Evolutionary conservation across 2,329 filamentous ascomycete species (phyloP), one percentile per base, ranked within the genome.

Genomic region (Fusarium anthophilum): DNA sequence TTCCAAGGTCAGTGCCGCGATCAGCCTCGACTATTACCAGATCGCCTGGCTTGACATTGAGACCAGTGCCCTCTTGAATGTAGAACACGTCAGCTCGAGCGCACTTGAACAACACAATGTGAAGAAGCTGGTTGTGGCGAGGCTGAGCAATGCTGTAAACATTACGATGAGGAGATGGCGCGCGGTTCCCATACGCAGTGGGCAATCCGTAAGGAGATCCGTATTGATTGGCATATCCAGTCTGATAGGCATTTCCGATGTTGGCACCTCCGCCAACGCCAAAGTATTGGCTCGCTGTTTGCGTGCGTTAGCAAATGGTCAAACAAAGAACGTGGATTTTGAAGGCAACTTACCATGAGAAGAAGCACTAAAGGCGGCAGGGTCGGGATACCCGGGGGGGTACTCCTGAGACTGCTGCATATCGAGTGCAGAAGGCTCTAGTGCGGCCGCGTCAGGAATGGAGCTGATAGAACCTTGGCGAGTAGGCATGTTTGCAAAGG

Each of bases 11-110:
- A 28, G 95, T 97, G 51, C 96, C 96, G 72, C 96, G 94, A 82
- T 99, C 97, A 30, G 96, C 96, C 83, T 99, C 96, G 24, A 98
- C 95, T 76, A 99, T 98, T 70, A 99, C 97, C 59, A 98, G 87
- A 80, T 99, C 96, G 38, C 96, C 96, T 24, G 92, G 91, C 78
- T 95, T 96, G 61, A 98, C 93, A 26, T 93, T 93, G 38, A 99
- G 87, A 7, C 96, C 96, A 11, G 95, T 98, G 69, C 96, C 95
- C 81, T 98, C 95, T 81, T 98, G 95, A 39, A 98, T 94, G 82
- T 98, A 98, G 82, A 98, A 99, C 15, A 98, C 94, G 79, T 98
- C 96, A 43, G 96, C 95, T 70, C 96, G 90, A 41, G 94, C 94
- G 81, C 95, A 98, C 83, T 99, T 99, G 89, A 99, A 99, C 12